Percentiles rank a stretch among this genome's conserved stretches.
Conservation (phyloP, 352 stramenopile genomes). For the Chrysophaeum taylorii region DNA sequence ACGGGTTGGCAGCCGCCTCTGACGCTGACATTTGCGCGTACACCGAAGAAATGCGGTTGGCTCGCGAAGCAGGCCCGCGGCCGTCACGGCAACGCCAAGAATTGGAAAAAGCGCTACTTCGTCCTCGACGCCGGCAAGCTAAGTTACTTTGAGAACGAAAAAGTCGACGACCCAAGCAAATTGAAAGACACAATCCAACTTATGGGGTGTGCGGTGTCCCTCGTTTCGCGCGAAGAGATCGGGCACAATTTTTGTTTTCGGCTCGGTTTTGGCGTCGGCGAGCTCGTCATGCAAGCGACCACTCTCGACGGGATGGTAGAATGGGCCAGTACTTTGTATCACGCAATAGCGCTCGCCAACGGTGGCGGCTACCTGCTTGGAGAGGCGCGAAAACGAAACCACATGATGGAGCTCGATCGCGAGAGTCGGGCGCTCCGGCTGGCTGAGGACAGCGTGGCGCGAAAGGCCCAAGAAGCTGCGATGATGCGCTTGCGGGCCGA, state of each 20-base stretch:
- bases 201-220: slow-evolving; percentile 22
- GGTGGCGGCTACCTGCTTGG: slow-evolving; percentile 36
- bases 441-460: neutral
- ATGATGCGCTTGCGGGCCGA: neutral
- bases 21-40: slow-evolving; percentile 25
- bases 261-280: slow-evolving; percentile 21
- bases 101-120: slow-evolving; percentile 28
- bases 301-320: slow-evolving; percentile 28
- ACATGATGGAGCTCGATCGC: slow-evolving; percentile 9
- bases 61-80: slow-evolving; percentile 20
- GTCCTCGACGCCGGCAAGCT: slow-evolving; percentile 22
- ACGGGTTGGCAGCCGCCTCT: slow-evolving; percentile 34
- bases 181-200: slow-evolving; percentile 21
- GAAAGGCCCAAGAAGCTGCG: too few species aligned
- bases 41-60: slow-evolving; percentile 20
- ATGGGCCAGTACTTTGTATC: slow-evolving; percentile 28
- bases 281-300: slow-evolving; percentile 26
- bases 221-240: slow-evolving; percentile 18
- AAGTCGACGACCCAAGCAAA: slow-evolving; percentile 12
- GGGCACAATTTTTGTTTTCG: slow-evolving; percentile 23
- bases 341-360: slow-evolving; percentile 32
- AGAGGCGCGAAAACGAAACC: slow-evolving; percentile 15
- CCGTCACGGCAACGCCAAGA: slow-evolving; percentile 8
- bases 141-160: slow-evolving; percentile 16
- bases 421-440: neutral